Evolutionary conservation across 768 basidiomycete species (phyloP).

Genomic region (Postia placenta): DNA sequence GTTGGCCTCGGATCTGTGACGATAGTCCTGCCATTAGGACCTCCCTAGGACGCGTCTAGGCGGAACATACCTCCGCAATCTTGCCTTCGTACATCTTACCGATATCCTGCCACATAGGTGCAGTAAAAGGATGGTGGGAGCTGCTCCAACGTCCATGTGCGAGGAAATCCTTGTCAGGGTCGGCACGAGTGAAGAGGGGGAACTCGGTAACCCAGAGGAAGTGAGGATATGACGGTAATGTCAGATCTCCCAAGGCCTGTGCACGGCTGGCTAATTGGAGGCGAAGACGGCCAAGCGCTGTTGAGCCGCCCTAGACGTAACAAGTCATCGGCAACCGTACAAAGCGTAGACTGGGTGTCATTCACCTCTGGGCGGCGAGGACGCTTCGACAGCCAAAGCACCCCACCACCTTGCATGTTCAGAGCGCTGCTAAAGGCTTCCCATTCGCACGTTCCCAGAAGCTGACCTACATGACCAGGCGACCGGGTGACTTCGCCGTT

Average conservation of each 20-base stretch:
- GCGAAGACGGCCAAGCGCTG: slow-evolving; percentile 67
- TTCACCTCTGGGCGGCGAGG: slow-evolving; percentile 40
- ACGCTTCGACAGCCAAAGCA: slow-evolving; percentile 51
- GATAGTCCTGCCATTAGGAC: no score
- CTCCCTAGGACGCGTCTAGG: no score
- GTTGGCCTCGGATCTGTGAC: slow-evolving; percentile 88
- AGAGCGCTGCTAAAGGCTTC: slow-evolving; percentile 16
- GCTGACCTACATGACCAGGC: no score
- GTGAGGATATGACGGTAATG: slow-evolving; percentile 54
- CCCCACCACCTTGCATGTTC: slow-evolving; percentile 32
- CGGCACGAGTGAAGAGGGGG: slow-evolving; percentile 83
- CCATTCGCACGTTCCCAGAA: no score
- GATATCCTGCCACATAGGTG: slow-evolving; percentile 89
- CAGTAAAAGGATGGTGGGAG: slow-evolving; percentile 95
- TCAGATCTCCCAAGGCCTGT: slow-evolving; percentile 52
- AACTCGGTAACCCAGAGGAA: slow-evolving; percentile 97
- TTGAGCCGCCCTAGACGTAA: slow-evolving; percentile 85
- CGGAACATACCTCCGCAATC: slow-evolving; percentile 38
- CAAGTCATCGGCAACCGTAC: not conserved
- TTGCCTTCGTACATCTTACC: slow-evolving; percentile 67
- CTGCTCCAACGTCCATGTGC: slow-evolving; percentile 88
- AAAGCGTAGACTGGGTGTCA: no score
- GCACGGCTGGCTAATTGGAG: slow-evolving; percentile 63
- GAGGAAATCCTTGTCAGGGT: slow-evolving; percentile 81
- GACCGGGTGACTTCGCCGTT: slow-evolving; percentile 1